Conservation (phyloP, 176 grass and related monocot species). For the Oryza longistaminata region DNA sequence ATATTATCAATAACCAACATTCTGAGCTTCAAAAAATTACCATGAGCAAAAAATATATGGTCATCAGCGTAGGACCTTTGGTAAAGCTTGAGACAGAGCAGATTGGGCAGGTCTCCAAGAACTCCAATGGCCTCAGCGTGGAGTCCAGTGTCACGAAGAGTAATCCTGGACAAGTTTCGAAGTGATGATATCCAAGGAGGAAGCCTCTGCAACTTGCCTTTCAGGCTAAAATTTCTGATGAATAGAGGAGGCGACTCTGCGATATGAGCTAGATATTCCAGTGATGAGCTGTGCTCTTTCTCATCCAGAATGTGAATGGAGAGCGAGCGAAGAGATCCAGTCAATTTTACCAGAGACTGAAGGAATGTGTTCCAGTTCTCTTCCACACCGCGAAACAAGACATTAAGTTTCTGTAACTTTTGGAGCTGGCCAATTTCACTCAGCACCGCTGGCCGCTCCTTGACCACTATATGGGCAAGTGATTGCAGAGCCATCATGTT, state of each 20-base stretch:
- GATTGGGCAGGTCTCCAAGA: neutral
- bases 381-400: neutral
- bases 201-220: neutral
- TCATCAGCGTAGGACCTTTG: neutral
- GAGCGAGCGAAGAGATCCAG: neutral
- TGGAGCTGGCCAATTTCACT: neutral
- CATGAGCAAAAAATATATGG: neutral
- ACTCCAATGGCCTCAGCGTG: neutral
- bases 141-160: neutral
- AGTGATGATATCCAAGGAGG: neutral
- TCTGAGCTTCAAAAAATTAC: slow-evolving; percentile 16
- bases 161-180: neutral
- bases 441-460: neutral
- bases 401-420: neutral
- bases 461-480: neutral
- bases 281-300: neutral
- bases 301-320: neutral
- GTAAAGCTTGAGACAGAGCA: neutral
- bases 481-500: neutral
- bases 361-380: neutral
- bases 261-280: neutral
- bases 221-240: neutral
- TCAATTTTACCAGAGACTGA: neutral
- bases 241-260: neutral
- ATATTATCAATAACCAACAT: slow-evolving; percentile 24